Base-by-base conservation (phyloP, 78 protist species). In the Andalucia godoyi region DNA sequence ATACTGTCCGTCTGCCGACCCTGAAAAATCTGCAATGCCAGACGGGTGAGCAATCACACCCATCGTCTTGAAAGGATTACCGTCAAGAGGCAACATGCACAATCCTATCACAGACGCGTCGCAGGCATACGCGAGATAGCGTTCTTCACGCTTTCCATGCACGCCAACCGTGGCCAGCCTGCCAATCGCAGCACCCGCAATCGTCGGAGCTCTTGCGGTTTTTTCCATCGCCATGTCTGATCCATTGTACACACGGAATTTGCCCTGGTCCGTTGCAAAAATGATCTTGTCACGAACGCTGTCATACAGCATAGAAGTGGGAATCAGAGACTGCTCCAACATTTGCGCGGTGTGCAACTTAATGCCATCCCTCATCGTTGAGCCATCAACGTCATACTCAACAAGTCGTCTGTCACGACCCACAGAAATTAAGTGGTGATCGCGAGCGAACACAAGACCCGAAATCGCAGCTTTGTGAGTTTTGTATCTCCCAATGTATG, bases 21-120 rank as follows among this genome's bases (percentile, higher is more conserved):
- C 40, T 1, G 42, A 32, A 47, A 79, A 0, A 8, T 13, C 39
- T 34, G 64, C 21, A 25, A 70, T 10, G 58, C 63, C 53, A 2
- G 51, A 37, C 12, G 80, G 75, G 51, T 81, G 87, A 1, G 83
- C 87, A 41, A 82, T 71, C 29, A 76, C 42, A 15, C 87, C 87
- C 83, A 82, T 82, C 9, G 63, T 38, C 12, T 42, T 39, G 40
- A 55, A 30, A 21, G 74, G 87, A 47, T 71, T 71, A 37, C 87
- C 87, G 62, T 75, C 81, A 29, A 82, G 33, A 15, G 87, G 87
- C 30, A 76, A 21, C 66, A 41, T 25, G 36, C 64, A 36, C 12
- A 82, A 32, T 4, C 87, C 87, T 3, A 76, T 38, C 18, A 82
- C 81, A 43, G 46, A 1, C 47, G 64, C 74, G 30, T 30, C 41